Base-by-base conservation (phyloP, 1,284 basidiomycete species). In the Puccinia horiana region DNA sequence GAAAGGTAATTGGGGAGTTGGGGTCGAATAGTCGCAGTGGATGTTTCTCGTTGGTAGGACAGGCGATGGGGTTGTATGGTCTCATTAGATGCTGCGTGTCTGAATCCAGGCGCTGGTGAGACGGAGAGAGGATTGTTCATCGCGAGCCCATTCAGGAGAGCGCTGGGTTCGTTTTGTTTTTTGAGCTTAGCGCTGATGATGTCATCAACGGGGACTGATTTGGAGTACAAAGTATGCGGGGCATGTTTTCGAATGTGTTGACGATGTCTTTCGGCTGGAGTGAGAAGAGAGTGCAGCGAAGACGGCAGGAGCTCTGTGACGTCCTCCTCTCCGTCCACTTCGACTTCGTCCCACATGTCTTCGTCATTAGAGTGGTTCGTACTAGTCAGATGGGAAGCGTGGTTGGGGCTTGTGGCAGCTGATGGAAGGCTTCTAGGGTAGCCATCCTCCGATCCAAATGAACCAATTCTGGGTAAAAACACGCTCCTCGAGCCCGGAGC, bases 201-300 rank as follows among this genome's bases (percentile, higher is more conserved):
- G 40, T 82, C 44, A 26, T 82, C 80, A 20, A 69, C 35, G 20
- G 80, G 80, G 23, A 82, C 80, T 40, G 80, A 82, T 11, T 58
- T 58, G 12, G 80, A 82, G 32, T 63, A 82, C 20, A 75, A 47
- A 18, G 70, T 63, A 58, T 75, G 73, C 23, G 63, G 76, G 61
- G 72, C 70, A 42, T 76, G 80, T 70, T 82, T 82, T 16, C 73
- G 56, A n/a, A 82, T 75, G 73, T 76, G 80, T 70, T 82, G 80
- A 61, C 94, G 89, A 47, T 91, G 92, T 77, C 90, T 88, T 87
- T 96, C 95, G 83, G 92, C 92, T 0, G 93, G 93, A 0, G 94
- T 96, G 65, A 96, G 88, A 23, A 96, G 88, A 83, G 96, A 94
- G n/a, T 91, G 93, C 73, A 96, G 88, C 11, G 92, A 93, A 77